These are phyloP conservation scores for Saccharomycopsis guyanensis DNA, from an alignment of 805 yeast species.

Conservation along the genomic window DNA sequence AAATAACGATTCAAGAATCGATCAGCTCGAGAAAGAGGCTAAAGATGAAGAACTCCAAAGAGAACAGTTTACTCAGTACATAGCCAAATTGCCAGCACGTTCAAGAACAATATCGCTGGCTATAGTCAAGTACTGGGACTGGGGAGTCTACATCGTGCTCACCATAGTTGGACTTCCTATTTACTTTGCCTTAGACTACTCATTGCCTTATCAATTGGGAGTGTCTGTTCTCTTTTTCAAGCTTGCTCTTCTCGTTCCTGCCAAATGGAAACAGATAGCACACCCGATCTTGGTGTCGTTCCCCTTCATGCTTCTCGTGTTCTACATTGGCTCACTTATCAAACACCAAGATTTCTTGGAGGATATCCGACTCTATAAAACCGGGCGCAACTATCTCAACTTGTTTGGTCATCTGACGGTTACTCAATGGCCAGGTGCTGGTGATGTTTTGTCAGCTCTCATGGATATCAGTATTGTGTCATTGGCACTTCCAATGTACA, in stretches of 20 bases:
- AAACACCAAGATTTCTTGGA: constrained; percentile 37
- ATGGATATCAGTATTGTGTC: constrained; percentile 77
- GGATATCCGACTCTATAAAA: constrained; percentile 49
- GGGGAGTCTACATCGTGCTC: constrained; percentile 40
- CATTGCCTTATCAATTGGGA: constrained; percentile 55
- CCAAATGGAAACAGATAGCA: constrained; percentile 39
- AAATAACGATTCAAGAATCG: not conserved
- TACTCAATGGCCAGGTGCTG: constrained; percentile 67
- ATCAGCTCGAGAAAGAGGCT: constrained; percentile 10
- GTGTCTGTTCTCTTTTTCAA: constrained; percentile 52
- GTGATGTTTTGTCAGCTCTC: constrained; percentile 61
- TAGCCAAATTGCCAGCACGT: constrained; percentile 20
- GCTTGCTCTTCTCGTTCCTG: constrained; percentile 40
- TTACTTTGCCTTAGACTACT: constrained; percentile 49
- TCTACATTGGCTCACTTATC: constrained; percentile 53
- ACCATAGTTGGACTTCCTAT: constrained; percentile 52
- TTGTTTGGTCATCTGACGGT: constrained; percentile 35
- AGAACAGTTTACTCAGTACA: constrained; percentile 15
- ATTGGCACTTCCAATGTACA: constrained; percentile 68
- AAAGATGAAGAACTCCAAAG: constrained; percentile 18
- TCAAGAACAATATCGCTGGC: constrained; percentile 30
- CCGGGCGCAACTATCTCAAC: constrained; percentile 58
- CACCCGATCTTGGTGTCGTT: constrained; percentile 72
- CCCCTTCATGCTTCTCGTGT: constrained; percentile 52
- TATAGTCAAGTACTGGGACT: constrained; percentile 44